Conservation (phyloP, 495 filamentous ascomycete genomes). For the Cryomyces antarcticus region DNA sequence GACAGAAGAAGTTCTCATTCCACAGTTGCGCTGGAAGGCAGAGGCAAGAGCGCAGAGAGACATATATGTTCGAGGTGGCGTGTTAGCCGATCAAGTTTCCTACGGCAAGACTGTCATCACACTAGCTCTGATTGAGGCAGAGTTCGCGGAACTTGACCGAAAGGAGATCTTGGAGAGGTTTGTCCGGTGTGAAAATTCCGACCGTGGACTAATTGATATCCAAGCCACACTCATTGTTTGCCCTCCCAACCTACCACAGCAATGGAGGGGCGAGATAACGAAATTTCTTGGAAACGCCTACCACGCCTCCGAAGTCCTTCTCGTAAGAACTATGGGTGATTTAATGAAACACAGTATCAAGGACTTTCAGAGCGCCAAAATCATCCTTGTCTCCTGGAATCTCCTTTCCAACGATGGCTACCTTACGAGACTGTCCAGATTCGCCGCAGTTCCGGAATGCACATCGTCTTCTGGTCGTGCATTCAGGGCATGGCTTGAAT, state of each 20-base stretch:
- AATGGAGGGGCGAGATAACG: constrained; percentile 43
- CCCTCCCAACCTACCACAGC: constrained; percentile 37
- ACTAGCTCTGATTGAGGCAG: constrained; percentile 40
- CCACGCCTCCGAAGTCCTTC: constrained; percentile 15
- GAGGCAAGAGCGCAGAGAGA: constrained; percentile 30
- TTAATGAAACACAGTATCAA: constrained; percentile 19
- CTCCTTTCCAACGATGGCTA: constrained; percentile 29
- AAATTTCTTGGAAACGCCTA: constrained; percentile 30
- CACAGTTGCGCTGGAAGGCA: constrained; percentile 37
- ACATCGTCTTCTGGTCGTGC: constrained; percentile 18
- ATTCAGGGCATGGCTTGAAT: constrained; percentile 34
- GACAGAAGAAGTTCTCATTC: constrained; percentile 42
- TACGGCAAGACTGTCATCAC: constrained; percentile 69
- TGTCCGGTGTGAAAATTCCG: constrained; percentile 1
- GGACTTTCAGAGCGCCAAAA: constrained; percentile 27
- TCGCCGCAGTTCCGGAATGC: constrained; percentile 30
- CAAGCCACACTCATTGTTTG: constrained; percentile 52
- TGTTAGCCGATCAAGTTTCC: constrained; percentile 58
- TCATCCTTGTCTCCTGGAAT: constrained; percentile 33
- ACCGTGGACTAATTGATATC: constrained; percentile 20
- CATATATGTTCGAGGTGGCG: constrained; percentile 37
- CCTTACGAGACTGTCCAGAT: constrained; percentile 25
- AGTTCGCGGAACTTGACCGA: constrained; percentile 8
- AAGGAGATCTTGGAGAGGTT: constrained; percentile 1
- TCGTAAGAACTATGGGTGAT: constrained; percentile 15